phyloP scores from a whole-genome alignment of 208 protist species.

The Trypanosoma boissoni region DNA sequence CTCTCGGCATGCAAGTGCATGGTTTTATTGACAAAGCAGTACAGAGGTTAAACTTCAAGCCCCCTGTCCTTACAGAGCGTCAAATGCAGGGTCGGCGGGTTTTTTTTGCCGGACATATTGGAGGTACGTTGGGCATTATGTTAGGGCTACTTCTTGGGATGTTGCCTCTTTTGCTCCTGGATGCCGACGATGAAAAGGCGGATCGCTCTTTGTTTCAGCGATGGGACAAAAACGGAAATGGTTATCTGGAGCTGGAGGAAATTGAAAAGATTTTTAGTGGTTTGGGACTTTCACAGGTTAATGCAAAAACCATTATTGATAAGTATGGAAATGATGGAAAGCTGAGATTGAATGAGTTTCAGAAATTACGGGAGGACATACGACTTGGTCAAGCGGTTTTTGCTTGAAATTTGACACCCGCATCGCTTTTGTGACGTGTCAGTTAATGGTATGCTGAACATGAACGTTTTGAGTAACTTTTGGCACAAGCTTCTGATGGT shows the following conservation, averaged over 20 bases:
- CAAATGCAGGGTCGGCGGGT: conserved; percentile 80
- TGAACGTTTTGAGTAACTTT: too few relatives aligned
- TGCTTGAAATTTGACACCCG: conserved; percentile 25
- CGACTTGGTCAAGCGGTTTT: conserved; percentile 69
- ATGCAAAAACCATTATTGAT: conserved; percentile 45
- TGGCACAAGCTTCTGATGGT: too few relatives aligned
- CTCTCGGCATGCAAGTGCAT: conserved; percentile 89
- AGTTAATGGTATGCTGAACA: background rate
- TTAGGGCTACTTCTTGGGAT: conserved; percentile 85
- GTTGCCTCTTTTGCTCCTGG: conserved; percentile 75
- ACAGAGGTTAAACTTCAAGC: conserved; percentile 70
- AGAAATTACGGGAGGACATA: conserved; percentile 59
- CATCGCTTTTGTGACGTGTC: background rate
- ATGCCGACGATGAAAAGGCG: conserved; percentile 64
- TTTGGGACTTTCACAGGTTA: conserved; percentile 46
- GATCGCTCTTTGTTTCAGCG: conserved; percentile 78
- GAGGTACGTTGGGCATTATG: conserved; percentile 87
- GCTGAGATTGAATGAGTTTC: conserved; percentile 77
- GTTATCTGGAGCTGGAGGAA: conserved; percentile 68
- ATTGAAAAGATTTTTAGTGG: conserved; percentile 56
- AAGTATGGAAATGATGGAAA: conserved; percentile 65
- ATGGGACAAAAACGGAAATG: conserved; percentile 73
- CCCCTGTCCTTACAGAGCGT: conserved; percentile 72
- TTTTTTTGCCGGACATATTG: conserved; percentile 87
- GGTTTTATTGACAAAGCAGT: conserved; percentile 88